Evolutionary conservation across 208 protist genomes (phyloP), one percentile per base, ranked within the genome.

Genomic region (Leishmania aethiopica): DNA sequence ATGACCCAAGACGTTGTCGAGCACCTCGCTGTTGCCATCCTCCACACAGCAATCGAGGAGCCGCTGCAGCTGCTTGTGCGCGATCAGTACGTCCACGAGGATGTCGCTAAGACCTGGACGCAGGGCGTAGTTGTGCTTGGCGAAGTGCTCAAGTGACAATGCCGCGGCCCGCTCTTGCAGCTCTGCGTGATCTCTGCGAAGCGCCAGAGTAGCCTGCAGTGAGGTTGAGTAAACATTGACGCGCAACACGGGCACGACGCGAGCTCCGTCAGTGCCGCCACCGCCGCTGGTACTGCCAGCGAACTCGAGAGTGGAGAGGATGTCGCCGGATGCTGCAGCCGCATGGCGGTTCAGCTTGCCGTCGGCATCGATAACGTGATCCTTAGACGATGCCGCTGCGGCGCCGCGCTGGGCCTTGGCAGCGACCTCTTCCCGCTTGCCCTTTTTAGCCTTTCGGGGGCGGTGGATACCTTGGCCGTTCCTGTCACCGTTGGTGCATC

Each of bases 1-100:
- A 15, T 82, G 80, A 3, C 83, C 78, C n/a, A 97, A 88, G 40
- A 93, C 64, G 84, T 97, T 90, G 28, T 86, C 72, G 42, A 87
- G 67, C 37, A 81, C 82, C 71, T 86, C 83, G 13, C 78, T 76
- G 19, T 79, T 84, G 75, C 84, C 84, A 75, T 84, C 80, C 28
- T 90, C 72, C 74, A 55, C 76, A 59, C 64, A 84, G 59, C 76
- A 85, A 32, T 86, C 80, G 22, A 80, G 80, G 17, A 89, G 72
- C 40, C 80, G 84, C 47, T 86, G 62, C 17, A 90, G 79, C 32
- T 91, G 82, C 49, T 86, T 83, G 35, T 91, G 81, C 7, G 91
- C 85, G 22, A 78, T 71, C 59, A 96, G 83, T 25, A 90, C 86
- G 49, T 89, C 86, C 15, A 75, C 59, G 22, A 96, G 82, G 49